Base-by-base conservation (phyloP, 1,139 yeast species). In the Saccharomyces pastorianus region DNA sequence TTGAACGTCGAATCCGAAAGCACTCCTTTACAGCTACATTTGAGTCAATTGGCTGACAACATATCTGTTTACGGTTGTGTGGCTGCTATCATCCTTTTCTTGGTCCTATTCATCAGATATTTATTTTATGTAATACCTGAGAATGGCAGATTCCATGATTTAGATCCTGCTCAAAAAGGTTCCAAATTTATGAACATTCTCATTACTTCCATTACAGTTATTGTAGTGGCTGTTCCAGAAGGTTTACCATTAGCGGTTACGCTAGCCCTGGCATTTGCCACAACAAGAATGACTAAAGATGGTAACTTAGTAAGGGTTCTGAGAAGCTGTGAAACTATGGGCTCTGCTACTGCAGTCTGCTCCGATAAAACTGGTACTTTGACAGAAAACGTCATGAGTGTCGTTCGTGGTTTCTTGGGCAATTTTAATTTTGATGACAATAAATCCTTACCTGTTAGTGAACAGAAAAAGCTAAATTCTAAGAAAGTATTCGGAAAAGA, bases 151-250 rank as follows among this genome's bases (percentile, higher is more conserved):
- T 76, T 75, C 57, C 68, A 78, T 56, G 66, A 71, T 51, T 56
- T 77, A 11, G 71, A 81, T 0, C 73, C 89, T 3, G 80, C 96
- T 6, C 82, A 84, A 65, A 91, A 90, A 74, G 97, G 96, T 61
- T 83, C 88, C 58, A 79, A 79, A 61, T 90, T 91, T 65, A 77
- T 93, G 74, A 85, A 88, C 65, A 88, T 93, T 56, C 77, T 95
- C 60, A 95, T 93, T 65, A 88, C 95, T 38, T 85, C 98, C 1
- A 86, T 93, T 58, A 90, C 99, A 0, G 82, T 93, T 63, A 83
- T 93, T 46, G 99, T 93, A 20, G 99, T 93, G 52, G 99, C 99
- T 0, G 96, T 93, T 17, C 99, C 99, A 2, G 99, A 95, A 73
- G 99, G 99, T 55, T 79, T 93, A 58, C 99, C 99, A 0, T 76